Evolutionary conservation across 1,139 yeast genomes (phyloP), one percentile per base, ranked within the genome.

Genomic region (Kurtzmaniella quercitrusa): DNA sequence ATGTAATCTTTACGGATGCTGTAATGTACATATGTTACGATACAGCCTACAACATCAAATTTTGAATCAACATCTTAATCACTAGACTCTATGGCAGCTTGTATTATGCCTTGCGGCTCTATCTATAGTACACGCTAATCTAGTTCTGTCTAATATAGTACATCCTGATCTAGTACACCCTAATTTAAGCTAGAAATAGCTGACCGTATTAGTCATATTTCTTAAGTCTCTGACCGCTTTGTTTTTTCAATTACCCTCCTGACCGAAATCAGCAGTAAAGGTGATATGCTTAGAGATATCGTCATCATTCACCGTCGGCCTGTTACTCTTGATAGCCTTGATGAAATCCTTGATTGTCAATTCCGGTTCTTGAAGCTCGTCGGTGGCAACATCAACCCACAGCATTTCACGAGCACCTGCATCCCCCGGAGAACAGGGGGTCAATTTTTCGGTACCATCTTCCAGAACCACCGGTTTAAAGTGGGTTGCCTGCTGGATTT

Each of bases 391-490:
- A 49, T 89, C 93, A 77, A 86, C 81, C 98, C 98, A 94, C 57
- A 79, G 82, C 88, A 87, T 85, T 60, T 94, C 99, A 39, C 67
- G 62, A 0, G 98, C 97, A 11, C 80, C 90, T 2, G 65, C 65
- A 52, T 89, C 97, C 11, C 99, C 99, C 0, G 99, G 99, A 0
- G 98, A 90, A 58, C 98, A 94, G 1, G 98, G 98, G 15, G 93
- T 88, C 42, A 81, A 75, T 59, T 79, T 75, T 17, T 77, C 60
- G 42, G 62, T 51, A 21, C 68, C 68, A 41, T 69, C 67, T 19
- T 59, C 62, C 40, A 53, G 65, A 7, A 51, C 44, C 10, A 80
- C 76, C 44, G 75, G 73, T 57, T 85, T 87, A 69, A 94, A 94
- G 69, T 94, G 99, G 0, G 99, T 94, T 0, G 98, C 98, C 56